Base-by-base conservation (phyloP, 176 grass and related monocot species). In the Cenchrus purpureus region DNA sequence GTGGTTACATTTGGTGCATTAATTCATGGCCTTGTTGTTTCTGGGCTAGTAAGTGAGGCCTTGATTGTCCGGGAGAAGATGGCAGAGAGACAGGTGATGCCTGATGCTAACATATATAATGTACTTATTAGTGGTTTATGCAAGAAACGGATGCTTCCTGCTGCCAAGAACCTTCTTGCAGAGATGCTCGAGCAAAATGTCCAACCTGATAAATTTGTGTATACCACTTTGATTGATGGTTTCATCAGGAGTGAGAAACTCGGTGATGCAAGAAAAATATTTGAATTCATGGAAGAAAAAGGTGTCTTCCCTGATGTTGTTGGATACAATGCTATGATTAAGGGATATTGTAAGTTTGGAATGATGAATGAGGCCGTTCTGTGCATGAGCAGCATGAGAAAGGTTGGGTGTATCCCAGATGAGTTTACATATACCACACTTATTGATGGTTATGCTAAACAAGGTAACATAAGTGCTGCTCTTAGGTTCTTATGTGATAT, bases 261-360 rank as follows among this genome's bases (percentile, higher is more conserved):
- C 29, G 50, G 53, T n/a, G 92, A 93, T 34, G 95, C 89, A 56
- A 91, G 83, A 72, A 93, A 90, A 86, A 63, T 98, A 80, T 98
- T 95, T 0, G 74, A 87, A 45, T 93, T 88, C 76, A 93, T 97
- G 88, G 79, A 83, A 69, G 43, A 86, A 29, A 89, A 92, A 63
- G 88, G 84, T 40, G 75, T 91, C 62, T 15, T 13, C 19, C 86
- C 65, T 73, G 88, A 91, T 19, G 34, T 91, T 86, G 84, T 94
- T 84, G 64, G 65, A 46, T 92, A 94, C 74, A 97, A 95, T 93
- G 58, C 90, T 53, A 92, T 97, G 86, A 93, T 97, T 65, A 95
- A 97, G 85, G 95, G 95, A 65, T 91, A 97, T 71, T 93, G 92
- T 71, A 88, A 89, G 88, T 92, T 82, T 84, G 92, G 95, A 64